A percentile compares a stretch with the other conserved stretches of the same genome.
Evolutionary conservation across 805 yeast genomes (phyloP).

Genomic region (Candida boidinii): DNA sequence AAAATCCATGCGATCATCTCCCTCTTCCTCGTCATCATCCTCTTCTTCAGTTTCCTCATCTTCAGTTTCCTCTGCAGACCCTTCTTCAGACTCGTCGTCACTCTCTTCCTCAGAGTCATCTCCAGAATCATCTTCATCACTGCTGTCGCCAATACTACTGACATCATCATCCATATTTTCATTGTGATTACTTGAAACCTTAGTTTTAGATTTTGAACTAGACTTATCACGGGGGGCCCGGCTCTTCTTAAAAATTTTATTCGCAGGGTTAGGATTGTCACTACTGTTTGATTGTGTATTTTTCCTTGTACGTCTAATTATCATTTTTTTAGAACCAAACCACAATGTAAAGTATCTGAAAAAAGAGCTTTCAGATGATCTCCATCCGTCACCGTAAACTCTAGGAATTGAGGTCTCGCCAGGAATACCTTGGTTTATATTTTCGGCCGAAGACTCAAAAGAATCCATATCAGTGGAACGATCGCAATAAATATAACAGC

Average conservation of each 20-base stretch:
- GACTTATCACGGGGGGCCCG: no score
- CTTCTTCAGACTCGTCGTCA: neutral
- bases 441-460: constrained; percentile 27
- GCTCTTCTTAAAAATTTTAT: no score
- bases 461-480: constrained; percentile 49
- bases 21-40: neutral
- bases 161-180: no score
- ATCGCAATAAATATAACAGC: constrained; percentile 75
- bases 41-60: constrained; percentile 1
- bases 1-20: no score
- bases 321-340: constrained; percentile 59
- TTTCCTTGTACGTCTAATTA: constrained; percentile 19
- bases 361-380: constrained; percentile 68
- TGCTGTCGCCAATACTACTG: no score
- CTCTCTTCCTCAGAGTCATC: no score
- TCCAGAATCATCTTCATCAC: no score
- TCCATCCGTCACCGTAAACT: constrained; percentile 77
- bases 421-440: constrained; percentile 38
- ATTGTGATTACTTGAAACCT: no score
- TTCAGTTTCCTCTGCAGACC: neutral
- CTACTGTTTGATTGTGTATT: constrained; percentile 2
- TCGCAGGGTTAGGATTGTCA: no score
- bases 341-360: constrained; percentile 75
- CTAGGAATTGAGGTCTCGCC: constrained; percentile 60
- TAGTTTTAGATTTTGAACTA: no score